Percentiles rank a stretch among this genome's conserved stretches.
These are phyloP conservation scores for Wickerhamomyces sydowiorum DNA, from an alignment of 805 yeast genomes.

Conservation along the genomic window DNA sequence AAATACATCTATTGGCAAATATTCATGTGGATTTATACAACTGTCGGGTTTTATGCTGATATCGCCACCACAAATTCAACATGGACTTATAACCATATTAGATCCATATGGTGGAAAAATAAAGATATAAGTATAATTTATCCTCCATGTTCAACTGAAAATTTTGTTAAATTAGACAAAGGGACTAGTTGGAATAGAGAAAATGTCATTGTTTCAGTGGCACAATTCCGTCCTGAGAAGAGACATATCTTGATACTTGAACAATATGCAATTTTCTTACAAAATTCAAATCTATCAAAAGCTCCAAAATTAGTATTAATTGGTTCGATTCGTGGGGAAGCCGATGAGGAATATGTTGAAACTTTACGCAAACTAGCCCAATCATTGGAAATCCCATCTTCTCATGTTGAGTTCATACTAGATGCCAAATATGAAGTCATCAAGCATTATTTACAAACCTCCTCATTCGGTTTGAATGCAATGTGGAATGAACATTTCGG, in stretches of 20 bases:
- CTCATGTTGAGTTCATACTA: slow-evolving; percentile 47
- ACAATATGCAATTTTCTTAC: slow-evolving; percentile 55
- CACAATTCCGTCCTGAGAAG: slow-evolving; percentile 95
- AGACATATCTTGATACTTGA: slow-evolving; percentile 68
- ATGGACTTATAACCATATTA: slow-evolving; percentile 84
- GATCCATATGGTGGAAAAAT: slow-evolving; percentile 53
- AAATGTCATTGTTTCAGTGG: slow-evolving; percentile 42
- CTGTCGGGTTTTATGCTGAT: slow-evolving; percentile 61
- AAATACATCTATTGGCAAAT: slow-evolving; percentile 67
- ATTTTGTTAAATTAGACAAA: slow-evolving; percentile 20
- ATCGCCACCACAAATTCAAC: slow-evolving; percentile 75
- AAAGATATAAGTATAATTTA: slow-evolving; percentile 48
- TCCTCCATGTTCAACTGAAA: slow-evolving; percentile 86
- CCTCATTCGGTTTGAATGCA: slow-evolving; percentile 81
- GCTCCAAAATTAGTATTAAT: slow-evolving; percentile 62
- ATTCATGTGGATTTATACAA: slow-evolving; percentile 57
- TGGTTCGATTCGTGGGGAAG: slow-evolving; percentile 75
- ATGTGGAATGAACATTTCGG: slow-evolving; percentile 99
- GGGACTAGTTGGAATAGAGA: slow-evolving; percentile 25
- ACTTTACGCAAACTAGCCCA: slow-evolving; percentile 39
- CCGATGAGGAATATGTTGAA: slow-evolving; percentile 57
- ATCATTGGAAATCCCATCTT: slow-evolving; percentile 35
- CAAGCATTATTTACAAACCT: slow-evolving; percentile 41
- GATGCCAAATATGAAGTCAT: slow-evolving; percentile 72
- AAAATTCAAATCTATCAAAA: slow-evolving; percentile 1